These are phyloP conservation scores for Arachnomyces sp. DNA, from an alignment of 2,329 filamentous ascomycete genomes.

Conservation along the genomic window DNA sequence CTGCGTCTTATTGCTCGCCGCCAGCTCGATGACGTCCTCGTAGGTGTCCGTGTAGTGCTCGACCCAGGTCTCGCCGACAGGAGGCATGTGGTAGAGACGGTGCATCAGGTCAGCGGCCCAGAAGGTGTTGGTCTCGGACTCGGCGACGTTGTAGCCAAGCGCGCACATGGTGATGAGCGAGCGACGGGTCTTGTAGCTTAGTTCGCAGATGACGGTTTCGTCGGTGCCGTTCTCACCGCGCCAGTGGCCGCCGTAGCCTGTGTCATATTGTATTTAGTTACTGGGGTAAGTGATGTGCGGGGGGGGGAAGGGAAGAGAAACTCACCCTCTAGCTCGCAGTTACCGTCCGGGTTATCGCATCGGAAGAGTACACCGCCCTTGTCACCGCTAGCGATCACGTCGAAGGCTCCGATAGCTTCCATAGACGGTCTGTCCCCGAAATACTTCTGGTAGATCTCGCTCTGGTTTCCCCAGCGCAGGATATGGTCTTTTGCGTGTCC, in stretches of 20 bases:
- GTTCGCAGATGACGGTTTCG: conserved; percentile 62
- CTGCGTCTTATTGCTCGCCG: conserved; percentile 41
- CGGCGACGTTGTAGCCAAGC: conserved; percentile 54
- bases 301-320: conserved; percentile 11
- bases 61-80: conserved; percentile 51
- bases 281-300: background rate
- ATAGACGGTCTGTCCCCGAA: conserved; percentile 54
- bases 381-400: conserved; percentile 53
- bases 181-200: conserved; percentile 51
- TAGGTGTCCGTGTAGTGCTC: conserved; percentile 57
- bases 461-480: conserved; percentile 43
- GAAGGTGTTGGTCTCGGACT: conserved; percentile 50
- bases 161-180: conserved; percentile 53
- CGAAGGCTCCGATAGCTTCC: conserved; percentile 54
- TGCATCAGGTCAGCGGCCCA: conserved; percentile 61
- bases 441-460: conserved; percentile 56
- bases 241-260: conserved; percentile 61
- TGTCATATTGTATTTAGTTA: conserved; percentile 2
- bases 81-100: conserved; percentile 55
- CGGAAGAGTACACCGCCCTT: conserved; percentile 51
- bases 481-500: conserved; percentile 55
- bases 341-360: conserved; percentile 60
- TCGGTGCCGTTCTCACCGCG: conserved; percentile 55
- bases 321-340: conserved; percentile 47
- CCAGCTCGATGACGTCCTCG: conserved; percentile 45